Conservation (phyloP, 371 early-diverging fungal genomes). For the Haplosporangium sp. region DNA sequence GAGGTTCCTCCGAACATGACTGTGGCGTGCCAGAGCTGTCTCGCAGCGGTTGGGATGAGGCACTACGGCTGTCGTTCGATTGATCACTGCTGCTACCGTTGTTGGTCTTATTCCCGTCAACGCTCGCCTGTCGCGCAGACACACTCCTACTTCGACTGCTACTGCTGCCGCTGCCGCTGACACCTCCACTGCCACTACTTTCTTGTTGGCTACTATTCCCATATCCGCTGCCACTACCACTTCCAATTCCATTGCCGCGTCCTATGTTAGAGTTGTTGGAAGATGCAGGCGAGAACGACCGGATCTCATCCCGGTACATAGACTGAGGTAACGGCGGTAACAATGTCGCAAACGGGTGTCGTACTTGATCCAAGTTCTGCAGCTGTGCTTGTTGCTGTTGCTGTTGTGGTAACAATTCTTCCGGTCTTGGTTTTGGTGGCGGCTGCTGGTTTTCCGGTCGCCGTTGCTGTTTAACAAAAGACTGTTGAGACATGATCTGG, state of each 20-base stretch:
- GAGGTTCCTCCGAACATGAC: too few relatives aligned
- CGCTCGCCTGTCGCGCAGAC: neutral
- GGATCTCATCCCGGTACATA: conserved; percentile 15
- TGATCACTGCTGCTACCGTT: neutral
- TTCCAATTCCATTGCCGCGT: conserved; percentile 14
- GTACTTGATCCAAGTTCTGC: conserved; percentile 9
- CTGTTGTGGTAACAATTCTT: neutral
- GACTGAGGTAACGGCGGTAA: conserved; percentile 31
- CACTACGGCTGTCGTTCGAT: too few relatives aligned
- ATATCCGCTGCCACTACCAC: conserved; percentile 4
- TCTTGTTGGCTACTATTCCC: conserved; percentile 26
- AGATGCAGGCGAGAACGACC: conserved; percentile 27
- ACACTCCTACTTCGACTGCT: neutral
- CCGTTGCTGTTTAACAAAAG: conserved; percentile 17
- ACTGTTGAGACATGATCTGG: conserved; percentile 7
- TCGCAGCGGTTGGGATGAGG: too few relatives aligned
- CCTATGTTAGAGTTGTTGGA: conserved; percentile 34
- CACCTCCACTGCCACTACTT: conserved; percentile 3
- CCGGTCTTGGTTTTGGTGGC: conserved; percentile 10
- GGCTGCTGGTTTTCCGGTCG: conserved; percentile 14
- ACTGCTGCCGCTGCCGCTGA: conserved; percentile 11
- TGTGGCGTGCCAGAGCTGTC: too few relatives aligned
- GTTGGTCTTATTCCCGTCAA: conserved; percentile 9
- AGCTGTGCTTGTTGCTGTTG: conserved; percentile 6
- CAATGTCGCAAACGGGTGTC: conserved; percentile 15